Base-by-base conservation (phyloP, 2,329 filamentous ascomycete genomes). In the Beauveria medogensis region DNA sequence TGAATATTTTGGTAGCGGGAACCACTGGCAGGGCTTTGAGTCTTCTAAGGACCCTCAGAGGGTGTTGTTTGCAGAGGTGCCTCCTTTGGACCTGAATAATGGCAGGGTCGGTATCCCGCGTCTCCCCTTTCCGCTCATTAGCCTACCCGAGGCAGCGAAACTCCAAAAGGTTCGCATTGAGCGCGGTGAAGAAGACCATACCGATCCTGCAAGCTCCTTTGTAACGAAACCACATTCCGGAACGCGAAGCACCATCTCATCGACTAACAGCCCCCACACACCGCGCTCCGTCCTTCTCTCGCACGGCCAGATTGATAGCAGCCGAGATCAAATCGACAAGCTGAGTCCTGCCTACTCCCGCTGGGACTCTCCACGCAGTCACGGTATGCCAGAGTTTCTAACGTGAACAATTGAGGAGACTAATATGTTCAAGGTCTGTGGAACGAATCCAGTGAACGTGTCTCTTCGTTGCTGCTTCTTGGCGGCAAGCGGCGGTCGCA, bases 171-270 rank as follows among this genome's bases (percentile, higher is more conserved):
- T 69, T 26, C 70, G 73, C 22, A 63, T 71, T 46, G 67, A 71
- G 20, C 62, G 71, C 16, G 73, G 73, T 7, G 71, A 75, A 52
- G 73, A 75, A 58, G 74, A 75, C 41, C 72, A 75, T 52, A 75
- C 71, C 1, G 69, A 73, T 40, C 61, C 65, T 3, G 67, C 64
- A 2, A 62, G 63, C 1, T 68, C 67, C 0, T 74, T 74, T 61
- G 68, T 66, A 3, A 65, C 66, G 26, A 69, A 65, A 59, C 65
- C 63, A 9, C 68, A 70, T 47, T 70, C 70, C 4, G 68, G 65
- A 7, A 73, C 73, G 1, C 58, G 69, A 47, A 73, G 72, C 59
- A 72, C 72, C 6, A 50, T 67, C 1, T 68, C 69, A 18, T 71
- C 71, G 1, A 63, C 63, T 1, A 62, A 60, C 20, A 61, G 65